Conservation (phyloP, 1,139 yeast species). For the Geotrichum histeridarum region DNA sequence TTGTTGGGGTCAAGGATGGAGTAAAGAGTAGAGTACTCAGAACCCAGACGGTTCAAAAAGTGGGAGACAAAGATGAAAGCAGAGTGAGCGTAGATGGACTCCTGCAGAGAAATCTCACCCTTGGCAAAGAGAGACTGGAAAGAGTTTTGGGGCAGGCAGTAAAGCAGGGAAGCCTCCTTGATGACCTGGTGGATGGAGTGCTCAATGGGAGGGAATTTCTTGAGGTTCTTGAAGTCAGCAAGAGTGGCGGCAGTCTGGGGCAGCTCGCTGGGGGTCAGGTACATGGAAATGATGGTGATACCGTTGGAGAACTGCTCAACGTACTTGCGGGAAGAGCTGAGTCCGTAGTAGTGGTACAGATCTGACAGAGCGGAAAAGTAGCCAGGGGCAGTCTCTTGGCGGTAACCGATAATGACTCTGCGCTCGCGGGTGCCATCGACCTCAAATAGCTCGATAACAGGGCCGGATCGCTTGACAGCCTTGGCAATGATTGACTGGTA, state of each 20-base stretch:
- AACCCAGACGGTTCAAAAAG: conserved; percentile 88
- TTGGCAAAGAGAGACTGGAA: conserved; percentile 70
- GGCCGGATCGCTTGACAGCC: conserved; percentile 78
- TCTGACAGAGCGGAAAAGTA: conserved; percentile 86
- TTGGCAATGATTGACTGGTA: conserved; percentile 69
- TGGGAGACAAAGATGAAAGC: conserved; percentile 91
- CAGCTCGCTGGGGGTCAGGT: conserved; percentile 54
- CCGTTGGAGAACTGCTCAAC: conserved; percentile 94
- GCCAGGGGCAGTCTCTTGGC: conserved; percentile 77
- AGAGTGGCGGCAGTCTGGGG: conserved; percentile 38
- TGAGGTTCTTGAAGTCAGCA: conserved; percentile 34
- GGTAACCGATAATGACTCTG: conserved; percentile 83
- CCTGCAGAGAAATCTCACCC: conserved; percentile 85
- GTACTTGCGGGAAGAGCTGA: conserved; percentile 81
- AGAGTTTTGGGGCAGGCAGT: conserved; percentile 82
- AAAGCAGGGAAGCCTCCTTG: conserved; percentile 88
- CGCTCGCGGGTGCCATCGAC: conserved; percentile 74
- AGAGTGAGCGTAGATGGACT: conserved; percentile 88
- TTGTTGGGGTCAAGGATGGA: conserved; percentile 59
- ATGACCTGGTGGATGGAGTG: conserved; percentile 84
- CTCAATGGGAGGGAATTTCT: conserved; percentile 49
- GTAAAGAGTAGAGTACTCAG: conserved; percentile 72
- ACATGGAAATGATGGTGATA: conserved; percentile 78
- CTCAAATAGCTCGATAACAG: conserved; percentile 84
- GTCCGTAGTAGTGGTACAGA: conserved; percentile 82